Conservation (phyloP, 2,329 filamentous ascomycete genomes). For the Epichloe scottii region DNA sequence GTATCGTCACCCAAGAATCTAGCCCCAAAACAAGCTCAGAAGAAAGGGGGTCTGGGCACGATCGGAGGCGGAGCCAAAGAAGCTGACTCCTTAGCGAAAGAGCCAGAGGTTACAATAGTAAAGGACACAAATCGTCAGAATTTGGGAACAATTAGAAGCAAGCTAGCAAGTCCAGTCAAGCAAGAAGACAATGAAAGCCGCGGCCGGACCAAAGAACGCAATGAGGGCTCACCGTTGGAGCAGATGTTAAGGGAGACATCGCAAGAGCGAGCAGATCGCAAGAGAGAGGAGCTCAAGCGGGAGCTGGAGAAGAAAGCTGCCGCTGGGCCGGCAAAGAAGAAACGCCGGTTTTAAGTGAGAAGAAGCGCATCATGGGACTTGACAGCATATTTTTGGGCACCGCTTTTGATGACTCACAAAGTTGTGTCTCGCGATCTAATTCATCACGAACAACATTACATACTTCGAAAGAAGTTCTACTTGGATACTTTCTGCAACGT, state of each 20-base stretch:
- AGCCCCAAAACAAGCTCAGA: constrained; percentile 3
- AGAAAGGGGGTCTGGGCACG: constrained; percentile 25
- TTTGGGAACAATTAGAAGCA: constrained; percentile 22
- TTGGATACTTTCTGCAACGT: background rate
- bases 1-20: constrained; percentile 13
- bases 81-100: constrained; percentile 6
- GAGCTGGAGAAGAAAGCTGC: constrained; percentile 37
- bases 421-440: background rate
- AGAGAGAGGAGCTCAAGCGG: constrained; percentile 36
- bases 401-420: background rate
- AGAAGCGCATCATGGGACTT: background rate
- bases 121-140: constrained; percentile 10
- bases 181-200: constrained; percentile 14
- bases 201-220: constrained; percentile 11
- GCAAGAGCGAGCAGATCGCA: constrained; percentile 34
- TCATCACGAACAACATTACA: background rate
- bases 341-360: constrained; percentile 35
- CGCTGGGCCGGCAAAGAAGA: constrained; percentile 41
- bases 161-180: constrained; percentile 6
- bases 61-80: constrained; percentile 25
- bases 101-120: background rate
- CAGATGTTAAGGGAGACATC: constrained; percentile 28
- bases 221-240: constrained; percentile 14
- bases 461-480: background rate
- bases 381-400: too few relatives aligned